Percentiles rank a stretch among this genome's conserved stretches.
phyloP scores from a whole-genome alignment of 2,329 filamentous ascomycete species.

The Sporothrix variecibatus region DNA sequence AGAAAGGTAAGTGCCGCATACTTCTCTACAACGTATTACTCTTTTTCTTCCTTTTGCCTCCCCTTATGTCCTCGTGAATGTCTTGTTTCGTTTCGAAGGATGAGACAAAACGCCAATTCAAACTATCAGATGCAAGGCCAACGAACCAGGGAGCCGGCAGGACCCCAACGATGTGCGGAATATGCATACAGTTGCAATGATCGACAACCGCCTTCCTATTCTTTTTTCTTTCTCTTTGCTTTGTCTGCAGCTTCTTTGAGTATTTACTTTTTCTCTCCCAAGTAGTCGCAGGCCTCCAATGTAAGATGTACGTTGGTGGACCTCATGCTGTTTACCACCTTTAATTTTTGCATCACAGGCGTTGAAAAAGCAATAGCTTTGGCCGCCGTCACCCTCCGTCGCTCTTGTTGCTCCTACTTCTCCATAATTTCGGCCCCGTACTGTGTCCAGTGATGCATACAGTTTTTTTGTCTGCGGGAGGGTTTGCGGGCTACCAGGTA shows the following conservation, averaged over 20 bases:
- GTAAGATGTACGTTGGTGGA: not conserved
- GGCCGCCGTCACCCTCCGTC: not conserved
- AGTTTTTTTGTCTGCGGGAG: not conserved
- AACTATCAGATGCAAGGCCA: not conserved
- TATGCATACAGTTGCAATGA: not conserved
- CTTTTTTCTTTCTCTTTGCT: too few species aligned
- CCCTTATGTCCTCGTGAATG: not conserved
- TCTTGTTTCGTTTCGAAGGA: not conserved
- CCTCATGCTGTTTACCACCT: not conserved
- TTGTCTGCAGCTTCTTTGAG: not conserved
- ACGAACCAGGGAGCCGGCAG: not conserved
- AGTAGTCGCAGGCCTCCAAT: constrained; percentile 6
- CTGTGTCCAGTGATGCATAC: constrained; percentile 1
- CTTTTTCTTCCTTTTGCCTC: not conserved
- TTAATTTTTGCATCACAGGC: not conserved
- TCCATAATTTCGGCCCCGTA: not conserved
- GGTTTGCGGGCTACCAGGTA: not conserved
- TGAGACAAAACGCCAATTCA: not conserved
- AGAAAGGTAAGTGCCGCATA: not conserved
- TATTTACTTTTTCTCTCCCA: not conserved
- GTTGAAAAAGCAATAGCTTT: not conserved
- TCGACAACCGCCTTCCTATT: not conserved
- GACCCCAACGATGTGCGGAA: not conserved
- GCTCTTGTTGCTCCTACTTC: not conserved
- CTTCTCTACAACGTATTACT: too few species aligned